Evolutionary conservation across 2,329 filamentous ascomycete species (phyloP).

Genomic region (Phoma sp.): DNA sequence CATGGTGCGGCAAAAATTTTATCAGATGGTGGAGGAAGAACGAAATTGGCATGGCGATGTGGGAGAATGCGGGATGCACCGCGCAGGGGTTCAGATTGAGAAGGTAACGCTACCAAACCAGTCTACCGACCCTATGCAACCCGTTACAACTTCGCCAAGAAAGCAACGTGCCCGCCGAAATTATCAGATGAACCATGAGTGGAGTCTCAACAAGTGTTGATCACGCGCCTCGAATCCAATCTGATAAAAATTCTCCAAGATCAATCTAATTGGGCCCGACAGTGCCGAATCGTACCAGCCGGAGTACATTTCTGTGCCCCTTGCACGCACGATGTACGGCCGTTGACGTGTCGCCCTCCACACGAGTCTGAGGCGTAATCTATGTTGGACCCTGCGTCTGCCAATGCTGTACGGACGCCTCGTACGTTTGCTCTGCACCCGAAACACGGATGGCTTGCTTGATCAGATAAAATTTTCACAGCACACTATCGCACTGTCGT

Average conservation of each 20-base stretch:
- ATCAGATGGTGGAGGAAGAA: conserved; percentile 27
- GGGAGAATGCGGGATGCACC: conserved; percentile 17
- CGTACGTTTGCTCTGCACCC: conserved; percentile 8
- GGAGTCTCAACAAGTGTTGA: conserved; percentile 4
- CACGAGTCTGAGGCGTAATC: conserved; percentile 2
- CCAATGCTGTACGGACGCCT: conserved; percentile 13
- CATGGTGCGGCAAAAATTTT: conserved; percentile 24
- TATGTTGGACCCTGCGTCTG: conserved; percentile 10
- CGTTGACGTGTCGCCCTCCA: conserved; percentile 26
- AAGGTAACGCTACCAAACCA: not conserved
- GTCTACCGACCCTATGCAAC: not conserved
- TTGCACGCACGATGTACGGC: conserved; percentile 14
- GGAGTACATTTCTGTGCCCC: not conserved
- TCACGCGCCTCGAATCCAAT: conserved; percentile 17
- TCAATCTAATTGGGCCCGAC: conserved; percentile 6
- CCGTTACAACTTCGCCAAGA: conserved; percentile 2
- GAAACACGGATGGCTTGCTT: conserved; percentile 2
- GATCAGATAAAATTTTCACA: conserved; percentile 25
- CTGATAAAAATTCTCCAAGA: conserved; percentile 17
- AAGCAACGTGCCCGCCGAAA: conserved; percentile 1
- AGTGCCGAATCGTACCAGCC: conserved; percentile 7
- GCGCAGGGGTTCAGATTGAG: not conserved
- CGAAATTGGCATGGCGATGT: conserved; percentile 13
- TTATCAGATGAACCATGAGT: conserved; percentile 23
- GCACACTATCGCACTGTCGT: not conserved